Conservation (phyloP, 2,329 filamentous ascomycete genomes). For the Fusarium chaquense region DNA sequence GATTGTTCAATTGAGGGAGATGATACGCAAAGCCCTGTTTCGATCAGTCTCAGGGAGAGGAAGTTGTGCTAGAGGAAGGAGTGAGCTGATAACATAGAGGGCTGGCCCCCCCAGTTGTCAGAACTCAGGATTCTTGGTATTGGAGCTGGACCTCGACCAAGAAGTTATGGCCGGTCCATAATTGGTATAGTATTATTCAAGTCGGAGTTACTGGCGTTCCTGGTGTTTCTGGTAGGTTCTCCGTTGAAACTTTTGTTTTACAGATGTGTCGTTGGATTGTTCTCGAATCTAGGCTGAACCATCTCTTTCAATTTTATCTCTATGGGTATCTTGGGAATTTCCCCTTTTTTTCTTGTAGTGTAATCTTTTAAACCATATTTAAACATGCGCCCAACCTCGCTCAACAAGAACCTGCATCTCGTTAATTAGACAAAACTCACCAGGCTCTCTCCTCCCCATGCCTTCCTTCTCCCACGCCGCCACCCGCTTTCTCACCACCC, state of each 20-base stretch:
- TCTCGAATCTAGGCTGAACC: background rate
- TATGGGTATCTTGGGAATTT: constrained; percentile 30
- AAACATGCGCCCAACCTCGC: constrained; percentile 69
- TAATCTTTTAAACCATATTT: background rate
- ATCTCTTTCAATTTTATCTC: constrained; percentile 4
- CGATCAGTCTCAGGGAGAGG: background rate
- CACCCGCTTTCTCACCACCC: constrained; percentile 55
- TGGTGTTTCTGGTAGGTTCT: background rate
- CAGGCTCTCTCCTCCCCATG: constrained; percentile 56
- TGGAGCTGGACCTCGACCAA: background rate
- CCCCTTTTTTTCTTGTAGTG: background rate
- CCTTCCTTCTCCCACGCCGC: constrained; percentile 54
- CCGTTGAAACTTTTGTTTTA: background rate
- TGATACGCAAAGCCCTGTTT: background rate
- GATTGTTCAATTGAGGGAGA: background rate
- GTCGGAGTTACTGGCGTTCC: background rate
- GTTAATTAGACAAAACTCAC: constrained; percentile 67
- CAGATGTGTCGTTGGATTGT: background rate
- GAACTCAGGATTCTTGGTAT: too few species aligned
- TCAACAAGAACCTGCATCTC: constrained; percentile 70
- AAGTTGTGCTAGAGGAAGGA: background rate
- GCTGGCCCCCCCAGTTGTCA: background rate
- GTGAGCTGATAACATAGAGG: background rate
- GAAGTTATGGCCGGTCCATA: background rate
- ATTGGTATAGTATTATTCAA: background rate